Conservation (phyloP, 2,329 filamentous ascomycete species). For the Zymoseptoria brevis region DNA sequence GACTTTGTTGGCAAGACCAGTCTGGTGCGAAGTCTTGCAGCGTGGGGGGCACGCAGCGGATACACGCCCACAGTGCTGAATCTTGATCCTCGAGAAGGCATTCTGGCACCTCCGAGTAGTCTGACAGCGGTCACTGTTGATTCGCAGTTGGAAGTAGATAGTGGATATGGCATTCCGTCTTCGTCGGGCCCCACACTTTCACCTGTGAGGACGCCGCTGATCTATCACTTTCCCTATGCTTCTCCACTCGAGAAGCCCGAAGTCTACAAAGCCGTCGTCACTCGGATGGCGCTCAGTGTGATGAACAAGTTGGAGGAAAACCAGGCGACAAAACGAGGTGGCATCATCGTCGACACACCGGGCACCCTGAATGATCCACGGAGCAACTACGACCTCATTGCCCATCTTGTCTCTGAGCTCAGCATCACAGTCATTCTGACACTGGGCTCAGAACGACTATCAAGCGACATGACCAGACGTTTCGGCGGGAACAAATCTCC, state of each 20-base stretch:
- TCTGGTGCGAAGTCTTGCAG: constrained; percentile 53
- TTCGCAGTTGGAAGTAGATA: constrained; percentile 79
- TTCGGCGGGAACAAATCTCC: constrained; percentile 44
- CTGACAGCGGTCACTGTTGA: constrained; percentile 81
- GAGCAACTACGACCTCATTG: constrained; percentile 64
- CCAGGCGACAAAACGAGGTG: constrained; percentile 58
- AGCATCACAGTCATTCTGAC: constrained; percentile 69
- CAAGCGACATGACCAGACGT: constrained; percentile 63
- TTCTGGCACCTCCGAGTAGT: constrained; percentile 56
- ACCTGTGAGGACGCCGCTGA: constrained; percentile 84
- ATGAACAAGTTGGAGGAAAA: constrained; percentile 73
- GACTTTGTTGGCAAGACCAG: constrained; percentile 64
- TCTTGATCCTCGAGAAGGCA: constrained; percentile 65
- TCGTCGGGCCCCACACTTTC: constrained; percentile 83
- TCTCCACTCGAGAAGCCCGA: constrained; percentile 61
- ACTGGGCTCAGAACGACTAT: constrained; percentile 68
- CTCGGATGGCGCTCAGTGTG: constrained; percentile 69
- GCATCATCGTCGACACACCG: constrained; percentile 79
- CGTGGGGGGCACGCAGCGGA: constrained; percentile 72
- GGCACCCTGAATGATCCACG: constrained; percentile 59
- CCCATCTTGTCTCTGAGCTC: constrained; percentile 67
- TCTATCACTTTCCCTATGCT: constrained; percentile 76
- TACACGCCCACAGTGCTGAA: constrained; percentile 75
- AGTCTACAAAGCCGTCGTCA: constrained; percentile 66
- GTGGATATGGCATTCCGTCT: constrained; percentile 75